Base-by-base conservation (phyloP, 2,329 filamentous ascomycete species). In the Cordyceps cateniannulata region DNA sequence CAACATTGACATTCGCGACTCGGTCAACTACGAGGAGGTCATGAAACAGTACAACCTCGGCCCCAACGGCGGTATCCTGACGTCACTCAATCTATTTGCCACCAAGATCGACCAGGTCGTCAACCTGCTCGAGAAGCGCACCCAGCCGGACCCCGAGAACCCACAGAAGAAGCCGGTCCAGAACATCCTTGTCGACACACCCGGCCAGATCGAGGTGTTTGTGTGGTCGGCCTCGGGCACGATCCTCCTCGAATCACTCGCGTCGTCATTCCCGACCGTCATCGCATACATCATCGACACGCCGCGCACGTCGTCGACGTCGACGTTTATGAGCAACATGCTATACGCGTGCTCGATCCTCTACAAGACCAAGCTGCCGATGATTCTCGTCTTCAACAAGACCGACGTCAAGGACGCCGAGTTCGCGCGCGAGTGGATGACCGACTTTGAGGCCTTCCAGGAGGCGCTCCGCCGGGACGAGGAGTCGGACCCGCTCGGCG, bases 321-420 rank as follows among this genome's bases (percentile, higher is more conserved):
- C 89, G 64, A 99, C 95, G 0, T 99, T 99, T 76, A 99, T 99
- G 95, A 96, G 90, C 73, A 99, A 99, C 77, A 99, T 99, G 95
- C 86, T 99, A 48, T 99, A 99, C 75, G 95, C 95, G 24, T 98
- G 95, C 81, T 96, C 90, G 63, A 99, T 99, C 65, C 84, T 99
- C 18, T 99, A 99, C 84, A 98, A 98, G 80, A 98, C 93, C 2
- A 96, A 96, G 73, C 81, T 99, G 0, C 95, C 95, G 25, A 99
- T 99, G 95, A 96, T 99, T 59, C 79, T 99, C 8, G 95, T 99
- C 12, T 98, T 99, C 81, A 99, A 99, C 81, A 99, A 99, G 79
- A 97, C 93, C 0, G 95, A 99, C 69, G 91, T 96, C 47, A 91
- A 96, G 73, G 89, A 96, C 69, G 91, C 92, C 0, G 83, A 85